Percentiles rank a stretch among this genome's conserved stretches.
phyloP scores from a whole-genome alignment of 2,329 filamentous ascomycete species.

The Arthroderma sp. region DNA sequence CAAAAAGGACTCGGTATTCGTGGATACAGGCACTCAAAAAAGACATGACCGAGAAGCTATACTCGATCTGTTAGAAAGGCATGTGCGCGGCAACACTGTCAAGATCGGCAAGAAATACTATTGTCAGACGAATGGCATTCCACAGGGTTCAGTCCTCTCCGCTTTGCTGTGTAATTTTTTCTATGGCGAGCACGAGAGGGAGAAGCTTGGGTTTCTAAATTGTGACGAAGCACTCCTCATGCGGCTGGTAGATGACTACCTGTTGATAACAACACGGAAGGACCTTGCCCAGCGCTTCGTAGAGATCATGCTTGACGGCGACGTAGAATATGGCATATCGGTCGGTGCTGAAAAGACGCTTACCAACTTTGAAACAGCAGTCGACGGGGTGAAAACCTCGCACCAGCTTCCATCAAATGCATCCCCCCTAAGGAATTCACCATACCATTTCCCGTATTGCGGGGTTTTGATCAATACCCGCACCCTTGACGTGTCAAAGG shows the following conservation, averaged over 20 bases:
- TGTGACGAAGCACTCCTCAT: slow-evolving; percentile 54
- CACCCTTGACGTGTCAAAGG: slow-evolving; percentile 62
- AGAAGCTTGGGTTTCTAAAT: slow-evolving; percentile 54
- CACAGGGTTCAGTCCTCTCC: slow-evolving; percentile 82
- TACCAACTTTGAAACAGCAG: slow-evolving; percentile 60
- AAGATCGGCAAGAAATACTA: slow-evolving; percentile 82
- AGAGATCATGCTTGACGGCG: slow-evolving; percentile 62
- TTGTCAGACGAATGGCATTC: slow-evolving; percentile 76
- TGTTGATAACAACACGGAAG: slow-evolving; percentile 64
- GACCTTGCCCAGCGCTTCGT: slow-evolving; percentile 60
- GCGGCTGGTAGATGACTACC: slow-evolving; percentile 81
- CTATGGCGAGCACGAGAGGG: slow-evolving; percentile 71
- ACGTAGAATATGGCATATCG: slow-evolving; percentile 65
- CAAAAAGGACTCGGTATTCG: slow-evolving; percentile 55
- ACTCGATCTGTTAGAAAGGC: slow-evolving; percentile 58
- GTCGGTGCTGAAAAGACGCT: slow-evolving; percentile 70
- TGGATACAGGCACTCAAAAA: slow-evolving; percentile 52
- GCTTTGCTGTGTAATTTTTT: slow-evolving; percentile 88
- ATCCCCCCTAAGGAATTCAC: slow-evolving; percentile 33
- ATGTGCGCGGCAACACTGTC: slow-evolving; percentile 74
- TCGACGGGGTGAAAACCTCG: slow-evolving; percentile 32
- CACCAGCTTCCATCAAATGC: slow-evolving; percentile 24
- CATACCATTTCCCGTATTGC: slow-evolving; percentile 65
- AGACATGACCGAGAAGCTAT: slow-evolving; percentile 46
- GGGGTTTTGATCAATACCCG: slow-evolving; percentile 62